phyloP scores from a whole-genome alignment of 2,329 filamentous ascomycete genomes.

The Microdochium nivale region DNA sequence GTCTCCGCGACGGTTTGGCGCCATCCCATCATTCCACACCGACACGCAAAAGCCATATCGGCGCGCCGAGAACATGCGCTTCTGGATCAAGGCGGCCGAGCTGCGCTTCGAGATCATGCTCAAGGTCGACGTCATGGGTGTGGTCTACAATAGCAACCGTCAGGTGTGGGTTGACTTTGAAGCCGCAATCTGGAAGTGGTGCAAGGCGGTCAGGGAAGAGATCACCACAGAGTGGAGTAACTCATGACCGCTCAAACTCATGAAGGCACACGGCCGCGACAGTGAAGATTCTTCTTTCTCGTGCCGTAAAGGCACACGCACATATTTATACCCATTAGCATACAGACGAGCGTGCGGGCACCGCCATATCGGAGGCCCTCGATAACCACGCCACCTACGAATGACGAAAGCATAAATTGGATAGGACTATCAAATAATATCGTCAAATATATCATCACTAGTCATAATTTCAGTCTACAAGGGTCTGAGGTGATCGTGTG shows the following conservation, averaged over 20 bases:
- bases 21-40: slow-evolving; percentile 83
- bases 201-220: slow-evolving; percentile 72
- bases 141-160: slow-evolving; percentile 66
- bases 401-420: neutral
- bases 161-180: slow-evolving; percentile 78
- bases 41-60: slow-evolving; percentile 94
- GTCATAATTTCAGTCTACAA: too few relatives aligned
- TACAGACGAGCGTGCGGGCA: neutral
- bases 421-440: too few relatives aligned
- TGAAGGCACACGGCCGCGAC: neutral
- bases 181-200: slow-evolving; percentile 75
- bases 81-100: slow-evolving; percentile 94
- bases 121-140: slow-evolving; percentile 74
- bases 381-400: neutral
- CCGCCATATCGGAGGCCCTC: neutral
- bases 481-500: too few relatives aligned
- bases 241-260: neutral
- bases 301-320: neutral
- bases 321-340: neutral
- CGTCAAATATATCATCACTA: too few relatives aligned
- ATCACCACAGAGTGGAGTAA: slow-evolving; percentile 56
- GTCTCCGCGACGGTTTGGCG: slow-evolving; percentile 78
- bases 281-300: neutral
- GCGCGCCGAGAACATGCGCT: slow-evolving; percentile 85
- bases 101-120: slow-evolving; percentile 85